Conservation (phyloP, 1,284 basidiomycete species). For the Prillingera fragicola region DNA sequence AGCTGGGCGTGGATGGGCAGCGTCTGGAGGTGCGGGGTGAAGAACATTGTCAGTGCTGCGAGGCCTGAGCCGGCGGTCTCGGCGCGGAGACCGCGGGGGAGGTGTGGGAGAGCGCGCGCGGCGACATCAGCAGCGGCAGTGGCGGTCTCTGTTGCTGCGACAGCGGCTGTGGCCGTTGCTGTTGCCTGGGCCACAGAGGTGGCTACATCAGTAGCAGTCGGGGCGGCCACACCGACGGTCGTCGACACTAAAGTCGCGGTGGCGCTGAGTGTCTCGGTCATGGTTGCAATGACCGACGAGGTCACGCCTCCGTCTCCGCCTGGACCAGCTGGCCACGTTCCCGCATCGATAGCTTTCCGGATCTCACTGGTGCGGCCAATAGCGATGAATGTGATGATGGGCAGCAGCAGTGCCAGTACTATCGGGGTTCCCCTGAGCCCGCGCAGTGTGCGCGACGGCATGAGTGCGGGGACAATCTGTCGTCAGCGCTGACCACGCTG, state of each 20-base stretch:
- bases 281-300: background rate
- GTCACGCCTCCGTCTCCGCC: background rate
- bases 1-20: slow-evolving; percentile 43
- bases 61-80: slow-evolving; percentile 39
- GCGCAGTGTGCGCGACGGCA: slow-evolving; percentile 35
- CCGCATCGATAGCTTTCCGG: slow-evolving; percentile 27
- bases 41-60: slow-evolving; percentile 43
- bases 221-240: too few relatives aligned
- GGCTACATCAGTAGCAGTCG: too few relatives aligned
- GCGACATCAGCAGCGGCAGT: slow-evolving; percentile 1
- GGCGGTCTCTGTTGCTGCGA: slow-evolving; percentile 3
- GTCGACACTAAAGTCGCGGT: background rate
- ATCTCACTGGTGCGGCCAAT: slow-evolving; percentile 47
- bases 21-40: slow-evolving; percentile 46
- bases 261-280: background rate
- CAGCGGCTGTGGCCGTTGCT: slow-evolving; percentile 33
- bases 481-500: slow-evolving; percentile 1
- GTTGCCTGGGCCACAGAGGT: background rate
- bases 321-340: background rate
- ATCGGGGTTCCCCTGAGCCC: slow-evolving; percentile 24
- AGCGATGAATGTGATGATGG: slow-evolving; percentile 42
- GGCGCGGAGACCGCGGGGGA: slow-evolving; percentile 25
- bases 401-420: slow-evolving; percentile 36
- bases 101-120: slow-evolving; percentile 4
- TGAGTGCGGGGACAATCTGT: slow-evolving; percentile 37